Percentiles rank a stretch among this genome's conserved stretches.
phyloP scores from a whole-genome alignment of 345 rosid genomes.

The Noccaea bulbosa region DNA sequence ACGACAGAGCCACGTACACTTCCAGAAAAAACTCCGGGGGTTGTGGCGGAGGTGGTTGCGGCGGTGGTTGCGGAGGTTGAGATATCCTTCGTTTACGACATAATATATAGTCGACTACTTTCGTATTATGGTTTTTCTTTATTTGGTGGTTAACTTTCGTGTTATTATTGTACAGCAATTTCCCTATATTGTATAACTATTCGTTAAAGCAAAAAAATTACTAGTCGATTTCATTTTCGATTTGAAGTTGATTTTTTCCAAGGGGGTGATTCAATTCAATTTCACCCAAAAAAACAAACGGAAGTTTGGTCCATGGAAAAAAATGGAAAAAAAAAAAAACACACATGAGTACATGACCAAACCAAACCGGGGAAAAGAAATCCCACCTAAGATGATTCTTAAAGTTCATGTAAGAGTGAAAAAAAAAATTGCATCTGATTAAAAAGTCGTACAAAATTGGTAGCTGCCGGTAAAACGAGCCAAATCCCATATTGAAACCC shows the following conservation, averaged over 20 bases:
- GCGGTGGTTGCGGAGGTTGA: constrained; percentile 56
- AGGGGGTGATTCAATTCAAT: too few species aligned
- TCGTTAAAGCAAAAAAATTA: too few species aligned
- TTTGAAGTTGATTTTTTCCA: background rate
- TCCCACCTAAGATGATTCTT: too few species aligned
- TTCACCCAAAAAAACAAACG: background rate
- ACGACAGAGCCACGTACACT: constrained; percentile 37
- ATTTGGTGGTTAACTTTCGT: background rate
- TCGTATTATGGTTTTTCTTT: background rate
- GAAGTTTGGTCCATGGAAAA: background rate
- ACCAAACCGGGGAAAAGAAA: too few species aligned
- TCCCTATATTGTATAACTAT: background rate
- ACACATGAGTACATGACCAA: too few species aligned
- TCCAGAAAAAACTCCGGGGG: constrained; percentile 43
- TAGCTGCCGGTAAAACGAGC: background rate
- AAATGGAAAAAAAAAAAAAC: too few species aligned
- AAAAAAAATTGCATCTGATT: too few species aligned
- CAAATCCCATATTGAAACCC: constrained; percentile 4
- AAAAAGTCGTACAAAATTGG: too few species aligned
- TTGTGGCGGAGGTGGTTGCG: constrained; percentile 54
- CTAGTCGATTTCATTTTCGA: background rate
- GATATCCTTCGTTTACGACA: background rate
- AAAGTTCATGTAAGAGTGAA: too few species aligned
- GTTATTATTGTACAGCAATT: background rate
- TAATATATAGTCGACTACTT: background rate